These are phyloP conservation scores for Lentinus polychrous DNA, from an alignment of 1,284 basidiomycete genomes.

Conservation along the genomic window DNA sequence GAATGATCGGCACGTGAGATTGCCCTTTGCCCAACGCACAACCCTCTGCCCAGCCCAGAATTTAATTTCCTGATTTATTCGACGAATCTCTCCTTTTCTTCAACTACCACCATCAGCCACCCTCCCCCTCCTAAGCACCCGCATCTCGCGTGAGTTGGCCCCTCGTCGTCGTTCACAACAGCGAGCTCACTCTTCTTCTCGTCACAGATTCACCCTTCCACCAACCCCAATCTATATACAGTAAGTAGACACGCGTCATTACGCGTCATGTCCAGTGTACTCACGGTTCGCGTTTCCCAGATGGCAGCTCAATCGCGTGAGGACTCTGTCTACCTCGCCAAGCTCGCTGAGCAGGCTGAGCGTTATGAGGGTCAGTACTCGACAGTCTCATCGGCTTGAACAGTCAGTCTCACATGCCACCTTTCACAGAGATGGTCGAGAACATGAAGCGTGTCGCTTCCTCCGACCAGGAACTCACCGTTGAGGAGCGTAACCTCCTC, in stretches of 20 bases:
- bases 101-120: constrained; percentile 39
- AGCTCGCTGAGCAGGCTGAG: constrained; percentile 99
- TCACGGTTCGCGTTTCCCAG: constrained; percentile 23
- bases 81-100: constrained; percentile 31
- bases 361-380: constrained; percentile 86
- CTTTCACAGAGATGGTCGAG: constrained; percentile 87
- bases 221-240: constrained; percentile 18
- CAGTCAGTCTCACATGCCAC: constrained; percentile 11
- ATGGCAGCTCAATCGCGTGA: constrained; percentile 82
- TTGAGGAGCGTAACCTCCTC: constrained; percentile 98
- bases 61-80: constrained; percentile 45
- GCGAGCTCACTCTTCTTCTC: constrained; percentile 25
- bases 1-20: constrained; percentile 19
- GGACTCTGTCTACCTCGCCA: constrained; percentile 98
- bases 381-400: constrained; percentile 8
- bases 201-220: constrained; percentile 14
- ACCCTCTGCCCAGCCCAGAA: constrained; percentile 44
- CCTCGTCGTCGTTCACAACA: constrained; percentile 25
- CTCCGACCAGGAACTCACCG: constrained; percentile 95
- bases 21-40: constrained; percentile 29
- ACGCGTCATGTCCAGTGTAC: constrained; percentile 17
- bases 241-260: constrained; percentile 30
- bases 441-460: constrained; percentile 99
- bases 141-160: constrained; percentile 25
- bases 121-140: constrained; percentile 20